phyloP scores from a whole-genome alignment of 371 early-diverging fungal species.

The Polyrhizophydium stewartii region DNA sequence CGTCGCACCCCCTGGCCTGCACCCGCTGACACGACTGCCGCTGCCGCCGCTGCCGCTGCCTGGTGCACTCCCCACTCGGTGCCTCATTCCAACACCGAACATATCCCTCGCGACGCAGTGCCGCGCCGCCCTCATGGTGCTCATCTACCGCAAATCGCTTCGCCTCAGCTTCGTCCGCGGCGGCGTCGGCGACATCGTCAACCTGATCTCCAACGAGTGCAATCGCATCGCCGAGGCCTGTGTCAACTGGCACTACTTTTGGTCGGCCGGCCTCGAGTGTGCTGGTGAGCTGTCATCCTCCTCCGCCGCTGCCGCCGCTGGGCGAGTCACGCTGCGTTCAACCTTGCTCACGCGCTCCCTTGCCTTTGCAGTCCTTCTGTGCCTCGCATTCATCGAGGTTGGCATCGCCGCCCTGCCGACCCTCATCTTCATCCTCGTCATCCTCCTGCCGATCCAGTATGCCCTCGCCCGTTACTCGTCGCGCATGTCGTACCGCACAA shows the following conservation, averaged over 20 bases:
- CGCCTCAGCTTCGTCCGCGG: slow-evolving; percentile 53
- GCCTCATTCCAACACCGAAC: too few relatives aligned
- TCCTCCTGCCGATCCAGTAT: slow-evolving; percentile 63
- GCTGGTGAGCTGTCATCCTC: slow-evolving; percentile 26
- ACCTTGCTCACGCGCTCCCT: too few relatives aligned
- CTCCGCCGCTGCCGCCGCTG: too few relatives aligned
- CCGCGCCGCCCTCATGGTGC: slow-evolving; percentile 61
- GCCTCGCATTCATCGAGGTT: slow-evolving; percentile 47
- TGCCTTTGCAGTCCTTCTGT: slow-evolving; percentile 40
- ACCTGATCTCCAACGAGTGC: slow-evolving; percentile 56
- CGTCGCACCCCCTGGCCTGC: too few relatives aligned
- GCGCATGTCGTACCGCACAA: slow-evolving; percentile 25
- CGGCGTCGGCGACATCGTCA: slow-evolving; percentile 59
- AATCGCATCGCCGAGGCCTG: slow-evolving; percentile 61
- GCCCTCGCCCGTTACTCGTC: slow-evolving; percentile 49
- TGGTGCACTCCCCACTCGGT: not conserved
- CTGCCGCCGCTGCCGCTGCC: too few relatives aligned
- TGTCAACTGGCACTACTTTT: slow-evolving; percentile 63
- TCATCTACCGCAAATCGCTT: slow-evolving; percentile 66
- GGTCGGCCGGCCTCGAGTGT: slow-evolving; percentile 65
- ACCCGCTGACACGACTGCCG: too few relatives aligned
- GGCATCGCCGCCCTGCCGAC: slow-evolving; percentile 51
- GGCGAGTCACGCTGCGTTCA: too few relatives aligned
- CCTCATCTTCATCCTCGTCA: slow-evolving; percentile 43
- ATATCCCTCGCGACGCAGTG: too few relatives aligned